Evolutionary conservation across 768 basidiomycete genomes (phyloP).

Genomic region (Suillus luteus): DNA sequence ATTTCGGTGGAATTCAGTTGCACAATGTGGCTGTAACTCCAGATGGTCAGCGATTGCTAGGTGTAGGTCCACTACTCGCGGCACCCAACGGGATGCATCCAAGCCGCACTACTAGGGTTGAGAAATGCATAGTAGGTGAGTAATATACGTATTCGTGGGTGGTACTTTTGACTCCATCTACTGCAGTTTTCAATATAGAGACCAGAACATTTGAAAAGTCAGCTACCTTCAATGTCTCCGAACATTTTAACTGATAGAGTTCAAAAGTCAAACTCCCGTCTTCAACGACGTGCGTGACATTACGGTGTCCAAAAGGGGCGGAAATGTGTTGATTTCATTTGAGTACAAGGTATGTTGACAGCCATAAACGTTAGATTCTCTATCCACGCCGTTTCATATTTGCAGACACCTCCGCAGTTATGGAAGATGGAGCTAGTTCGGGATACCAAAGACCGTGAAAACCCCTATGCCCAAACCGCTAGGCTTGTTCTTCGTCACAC

Average conservation of each 20-base stretch:
- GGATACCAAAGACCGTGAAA: slow-evolving; percentile 43
- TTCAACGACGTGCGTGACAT: slow-evolving; percentile 58
- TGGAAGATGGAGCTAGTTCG: slow-evolving; percentile 72
- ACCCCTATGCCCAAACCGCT: slow-evolving; percentile 31
- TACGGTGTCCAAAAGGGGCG: slow-evolving; percentile 44
- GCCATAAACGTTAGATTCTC: slow-evolving; percentile 2
- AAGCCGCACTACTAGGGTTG: slow-evolving; percentile 47
- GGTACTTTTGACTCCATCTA: slow-evolving; percentile 9
- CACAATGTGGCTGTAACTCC: slow-evolving; percentile 54
- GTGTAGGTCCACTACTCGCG: slow-evolving; percentile 50
- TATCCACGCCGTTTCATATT: slow-evolving; percentile 1
- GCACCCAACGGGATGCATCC: slow-evolving; percentile 47
- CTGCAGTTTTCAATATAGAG: slow-evolving; percentile 51
- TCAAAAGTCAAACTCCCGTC: slow-evolving; percentile 51
- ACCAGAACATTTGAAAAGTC: slow-evolving; percentile 48
- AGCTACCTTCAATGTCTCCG: slow-evolving; percentile 14
- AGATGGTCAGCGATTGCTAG: slow-evolving; percentile 47
- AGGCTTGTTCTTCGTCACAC: slow-evolving; percentile 56
- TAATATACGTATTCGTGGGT: not conserved
- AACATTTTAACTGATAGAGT: slow-evolving; percentile 17
- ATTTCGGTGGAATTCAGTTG: slow-evolving; percentile 46
- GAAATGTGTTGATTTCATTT: slow-evolving; percentile 49
- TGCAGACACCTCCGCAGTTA: slow-evolving; percentile 72
- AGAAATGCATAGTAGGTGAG: slow-evolving; percentile 56
- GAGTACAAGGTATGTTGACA: slow-evolving; percentile 38